Base-by-base conservation (phyloP, 108 stramenopile genomes). In the Nitzschia sp. region DNA sequence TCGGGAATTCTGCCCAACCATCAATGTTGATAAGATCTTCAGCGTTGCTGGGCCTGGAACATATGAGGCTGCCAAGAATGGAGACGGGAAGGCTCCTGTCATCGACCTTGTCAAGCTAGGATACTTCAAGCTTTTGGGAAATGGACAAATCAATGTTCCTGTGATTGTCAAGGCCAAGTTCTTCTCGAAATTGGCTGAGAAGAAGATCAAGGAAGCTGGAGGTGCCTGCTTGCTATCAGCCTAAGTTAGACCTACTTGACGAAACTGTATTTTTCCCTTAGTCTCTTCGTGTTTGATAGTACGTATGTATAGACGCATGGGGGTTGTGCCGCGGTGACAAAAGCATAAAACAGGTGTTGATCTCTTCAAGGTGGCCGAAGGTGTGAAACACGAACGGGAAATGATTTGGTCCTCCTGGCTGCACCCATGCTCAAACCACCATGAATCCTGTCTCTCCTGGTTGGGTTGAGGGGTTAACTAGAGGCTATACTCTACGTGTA, bases 71-170 rank as follows among this genome's bases (percentile, higher is more conserved):
- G 96, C 97, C 77, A 97, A 99, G 93, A 83, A 78, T 64, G 92
- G 89, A 46, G 84, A 69, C 34, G 96, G 92, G 55, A 95, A 97
- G 90, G 97, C 98, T n/a, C 98, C 97, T 44, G 97, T 99, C 21
- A 88, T 99, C 59, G 97, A 99, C 70, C 90, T 99, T 43, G 95
- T 96, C 21, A 67, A 83, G 50, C 80, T 89, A 71, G 99, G 99
- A 64, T 95, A 89, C 83, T 97, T 97, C 90, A 99, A 99, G 96
- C 95, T 99, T 60, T 85, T 98, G 50, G 99, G 99, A 70, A 98
- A 97, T 79, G 99, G 99, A 51, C 84, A 91, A 72, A 96, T 98
- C 72, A 66, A 79, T 52, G 88, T 97, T 19, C 99, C 99, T 52
- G 84, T 99, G 40, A 96, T 99, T 80, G 99, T 99, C 65, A 97